phyloP scores from a whole-genome alignment of 495 filamentous ascomycete species.

The Xylaria intraflava region DNA sequence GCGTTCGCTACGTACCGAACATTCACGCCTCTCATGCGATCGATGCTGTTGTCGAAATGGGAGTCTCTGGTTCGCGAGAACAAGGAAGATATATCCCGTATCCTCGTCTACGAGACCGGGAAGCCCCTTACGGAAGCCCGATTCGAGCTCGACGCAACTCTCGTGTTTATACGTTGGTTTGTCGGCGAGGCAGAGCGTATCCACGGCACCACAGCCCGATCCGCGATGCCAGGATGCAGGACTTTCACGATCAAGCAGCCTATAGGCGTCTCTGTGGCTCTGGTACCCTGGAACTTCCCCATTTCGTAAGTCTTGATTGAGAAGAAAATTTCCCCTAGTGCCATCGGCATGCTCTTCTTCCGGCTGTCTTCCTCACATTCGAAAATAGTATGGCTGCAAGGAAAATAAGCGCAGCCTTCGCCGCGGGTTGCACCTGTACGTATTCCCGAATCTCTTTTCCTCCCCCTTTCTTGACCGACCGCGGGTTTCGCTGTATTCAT shows the following conservation, averaged over 20 bases:
- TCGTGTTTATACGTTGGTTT: conserved; percentile 58
- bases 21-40: conserved; percentile 51
- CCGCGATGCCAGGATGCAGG: conserved; percentile 51
- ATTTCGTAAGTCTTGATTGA: conserved; percentile 29
- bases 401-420: conserved; percentile 62
- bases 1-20: conserved; percentile 58
- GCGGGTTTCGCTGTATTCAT: no score
- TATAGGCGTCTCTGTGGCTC: conserved; percentile 42
- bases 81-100: conserved; percentile 47
- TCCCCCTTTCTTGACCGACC: neutral
- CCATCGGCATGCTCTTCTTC: no score
- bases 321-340: no score
- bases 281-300: conserved; percentile 57
- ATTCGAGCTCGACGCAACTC: conserved; percentile 52
- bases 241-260: conserved; percentile 64
- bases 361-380: neutral
- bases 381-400: conserved; percentile 54
- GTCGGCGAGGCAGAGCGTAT: conserved; percentile 63
- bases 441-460: neutral
- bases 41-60: conserved; percentile 56
- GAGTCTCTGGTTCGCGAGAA: conserved; percentile 44
- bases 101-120: conserved; percentile 57
- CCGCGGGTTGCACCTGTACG: conserved; percentile 57
- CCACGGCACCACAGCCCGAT: conserved; percentile 50
- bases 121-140: conserved; percentile 53